phyloP scores from a whole-genome alignment of 768 basidiomycete species.

The Mycena pura region DNA sequence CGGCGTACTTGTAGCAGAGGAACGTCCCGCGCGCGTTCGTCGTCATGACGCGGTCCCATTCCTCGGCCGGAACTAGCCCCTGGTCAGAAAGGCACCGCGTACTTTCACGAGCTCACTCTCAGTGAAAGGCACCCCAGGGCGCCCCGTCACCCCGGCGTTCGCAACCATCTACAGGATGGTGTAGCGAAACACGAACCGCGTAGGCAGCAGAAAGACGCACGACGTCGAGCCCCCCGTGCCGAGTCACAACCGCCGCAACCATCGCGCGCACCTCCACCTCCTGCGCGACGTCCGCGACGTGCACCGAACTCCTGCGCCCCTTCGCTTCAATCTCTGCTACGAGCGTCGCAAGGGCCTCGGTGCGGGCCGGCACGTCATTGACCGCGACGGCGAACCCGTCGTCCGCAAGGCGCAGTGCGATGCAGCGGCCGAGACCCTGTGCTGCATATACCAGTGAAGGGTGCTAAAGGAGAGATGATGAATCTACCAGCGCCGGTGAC shows the following conservation, averaged over 20 bases:
- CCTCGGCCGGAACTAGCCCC: constrained; percentile 29
- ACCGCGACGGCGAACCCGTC: constrained; percentile 41
- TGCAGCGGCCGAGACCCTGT: constrained; percentile 38
- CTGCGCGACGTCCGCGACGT: constrained; percentile 36
- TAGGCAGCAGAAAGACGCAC: constrained; percentile 32
- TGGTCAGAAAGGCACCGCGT: neutral
- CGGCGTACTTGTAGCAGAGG: constrained; percentile 46
- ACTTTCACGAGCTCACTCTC: constrained; percentile 6
- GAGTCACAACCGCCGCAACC: constrained; percentile 31
- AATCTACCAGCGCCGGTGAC: constrained; percentile 35
- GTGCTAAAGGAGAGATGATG: too few relatives aligned
- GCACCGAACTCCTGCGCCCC: constrained; percentile 28
- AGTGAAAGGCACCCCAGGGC: constrained; percentile 1
- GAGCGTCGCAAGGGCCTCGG: constrained; percentile 28
- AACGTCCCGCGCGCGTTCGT: constrained; percentile 42
- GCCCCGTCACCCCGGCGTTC: constrained; percentile 35
- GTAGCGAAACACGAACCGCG: too few relatives aligned
- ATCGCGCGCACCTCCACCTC: constrained; percentile 37
- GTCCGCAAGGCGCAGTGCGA: constrained; percentile 38
- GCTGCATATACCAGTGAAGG: constrained; percentile 3
- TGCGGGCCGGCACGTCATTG: constrained; percentile 32
- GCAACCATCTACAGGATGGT: constrained; percentile 39
- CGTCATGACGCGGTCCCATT: constrained; percentile 34
- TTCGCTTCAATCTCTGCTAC: constrained; percentile 32
- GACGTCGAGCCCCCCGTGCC: constrained; percentile 38